A percentile compares a stretch with the other conserved stretches of the same genome.
These are phyloP conservation scores for Reutealis trisperma DNA, from an alignment of 345 rosid species.

Conservation along the genomic window DNA sequence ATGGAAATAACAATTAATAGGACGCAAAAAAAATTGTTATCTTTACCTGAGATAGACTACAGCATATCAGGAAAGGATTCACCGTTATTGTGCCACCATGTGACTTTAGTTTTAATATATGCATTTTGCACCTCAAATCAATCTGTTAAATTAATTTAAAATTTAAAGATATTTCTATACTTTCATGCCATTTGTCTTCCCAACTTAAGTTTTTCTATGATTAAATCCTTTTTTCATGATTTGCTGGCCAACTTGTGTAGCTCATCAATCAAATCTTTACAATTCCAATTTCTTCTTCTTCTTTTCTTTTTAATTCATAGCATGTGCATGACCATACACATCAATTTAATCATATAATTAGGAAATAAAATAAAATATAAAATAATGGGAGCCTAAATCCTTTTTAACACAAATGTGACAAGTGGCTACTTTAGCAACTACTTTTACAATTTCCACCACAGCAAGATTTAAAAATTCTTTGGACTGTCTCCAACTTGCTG, in stretches of 20 bases:
- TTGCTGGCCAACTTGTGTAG: background rate
- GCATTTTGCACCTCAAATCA: too few relatives aligned
- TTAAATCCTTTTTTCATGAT: background rate
- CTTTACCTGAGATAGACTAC: too few relatives aligned
- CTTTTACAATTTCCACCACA: background rate
- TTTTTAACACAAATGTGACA: background rate
- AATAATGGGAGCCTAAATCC: background rate
- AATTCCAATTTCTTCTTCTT: background rate
- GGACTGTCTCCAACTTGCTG: background rate
- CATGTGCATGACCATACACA: background rate
- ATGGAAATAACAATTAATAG: too few relatives aligned
- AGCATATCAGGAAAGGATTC: too few relatives aligned
- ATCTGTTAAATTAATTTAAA: too few relatives aligned
- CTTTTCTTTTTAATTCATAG: background rate
- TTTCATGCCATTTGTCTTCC: too few relatives aligned
- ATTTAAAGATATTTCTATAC: too few relatives aligned
- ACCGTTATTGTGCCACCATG: too few relatives aligned
- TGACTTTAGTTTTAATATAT: too few relatives aligned
- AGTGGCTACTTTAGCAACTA: slow-evolving; percentile 1
- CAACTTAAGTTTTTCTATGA: background rate
- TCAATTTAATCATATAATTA: too few relatives aligned
- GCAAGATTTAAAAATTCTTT: background rate
- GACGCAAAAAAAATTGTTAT: too few relatives aligned
- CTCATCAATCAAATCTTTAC: background rate
- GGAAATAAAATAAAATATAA: too few relatives aligned